Conservation (phyloP, 2,329 filamentous ascomycete genomes). For the Trichoderma semiorbis region DNA sequence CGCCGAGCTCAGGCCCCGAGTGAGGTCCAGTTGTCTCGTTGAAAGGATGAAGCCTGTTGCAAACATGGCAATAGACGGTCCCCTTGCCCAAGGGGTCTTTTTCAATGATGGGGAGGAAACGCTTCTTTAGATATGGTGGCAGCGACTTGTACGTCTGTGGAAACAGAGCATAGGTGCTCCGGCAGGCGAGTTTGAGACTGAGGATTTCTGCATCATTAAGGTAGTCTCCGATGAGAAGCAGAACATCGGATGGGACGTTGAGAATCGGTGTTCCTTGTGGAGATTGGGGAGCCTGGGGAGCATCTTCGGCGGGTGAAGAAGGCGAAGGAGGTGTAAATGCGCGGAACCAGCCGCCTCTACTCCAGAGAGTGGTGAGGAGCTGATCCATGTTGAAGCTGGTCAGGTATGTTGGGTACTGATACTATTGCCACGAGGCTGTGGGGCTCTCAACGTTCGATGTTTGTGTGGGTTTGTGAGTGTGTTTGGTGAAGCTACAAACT, state of each 20-base stretch:
- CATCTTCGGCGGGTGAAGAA: not conserved
- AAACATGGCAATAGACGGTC: constrained; percentile 22
- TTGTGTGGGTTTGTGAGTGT: not conserved
- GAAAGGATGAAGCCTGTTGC: constrained; percentile 22
- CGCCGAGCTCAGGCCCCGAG: not conserved
- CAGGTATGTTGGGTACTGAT: not conserved
- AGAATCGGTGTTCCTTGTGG: constrained; percentile 6
- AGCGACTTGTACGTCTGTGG: constrained; percentile 8
- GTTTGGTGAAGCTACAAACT: not conserved
- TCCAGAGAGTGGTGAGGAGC: constrained; percentile 14
- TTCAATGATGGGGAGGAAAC: constrained; percentile 21
- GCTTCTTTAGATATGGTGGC: constrained; percentile 2
- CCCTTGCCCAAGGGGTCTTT: constrained; percentile 20
- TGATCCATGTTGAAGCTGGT: constrained; percentile 15
- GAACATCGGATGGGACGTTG: constrained; percentile 22
- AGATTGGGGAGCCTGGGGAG: not conserved
- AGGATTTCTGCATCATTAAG: constrained; percentile 20
- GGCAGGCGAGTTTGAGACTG: constrained; percentile 22
- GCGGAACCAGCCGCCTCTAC: constrained; percentile 12
- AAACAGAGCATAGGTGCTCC: constrained; percentile 15
- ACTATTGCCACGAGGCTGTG: not conserved
- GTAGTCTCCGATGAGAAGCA: constrained; percentile 23
- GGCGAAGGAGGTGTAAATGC: constrained; percentile 7
- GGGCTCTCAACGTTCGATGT: not conserved
- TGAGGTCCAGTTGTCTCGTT: constrained; percentile 20